phyloP scores from a whole-genome alignment of 2,329 filamentous ascomycete species.

The Paramyrothecium sp. region DNA sequence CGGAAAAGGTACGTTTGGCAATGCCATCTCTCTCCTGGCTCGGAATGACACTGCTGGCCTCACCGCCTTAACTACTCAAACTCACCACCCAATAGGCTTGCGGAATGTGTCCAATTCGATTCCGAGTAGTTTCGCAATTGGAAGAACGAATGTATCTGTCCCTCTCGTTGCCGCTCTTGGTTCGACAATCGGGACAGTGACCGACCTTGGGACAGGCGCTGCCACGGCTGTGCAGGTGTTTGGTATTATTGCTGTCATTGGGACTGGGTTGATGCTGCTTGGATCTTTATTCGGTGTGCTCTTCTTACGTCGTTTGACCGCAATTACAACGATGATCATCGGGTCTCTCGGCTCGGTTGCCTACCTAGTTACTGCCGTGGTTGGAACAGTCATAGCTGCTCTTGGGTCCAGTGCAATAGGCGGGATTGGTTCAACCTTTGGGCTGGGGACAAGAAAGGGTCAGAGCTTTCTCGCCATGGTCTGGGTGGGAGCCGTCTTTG shows the following conservation, averaged over 20 bases:
- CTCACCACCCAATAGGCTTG: not conserved
- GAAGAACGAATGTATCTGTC: not conserved
- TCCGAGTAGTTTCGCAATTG: not conserved
- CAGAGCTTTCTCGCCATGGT: not conserved
- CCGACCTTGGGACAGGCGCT: not conserved
- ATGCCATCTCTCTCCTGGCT: not conserved
- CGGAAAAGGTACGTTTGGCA: not conserved
- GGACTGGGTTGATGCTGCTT: not conserved
- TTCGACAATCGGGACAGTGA: not conserved
- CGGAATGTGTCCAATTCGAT: not conserved
- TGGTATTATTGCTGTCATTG: not conserved
- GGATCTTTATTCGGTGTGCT: not conserved
- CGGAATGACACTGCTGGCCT: too few species aligned
- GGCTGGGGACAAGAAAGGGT: not conserved
- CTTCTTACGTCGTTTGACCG: not conserved
- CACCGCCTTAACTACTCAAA: not conserved
- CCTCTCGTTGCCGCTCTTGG: not conserved
- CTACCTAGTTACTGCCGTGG: not conserved
- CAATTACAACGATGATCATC: not conserved
- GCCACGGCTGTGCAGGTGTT: not conserved
- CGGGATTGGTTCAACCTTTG: not conserved
- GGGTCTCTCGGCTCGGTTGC: not conserved
- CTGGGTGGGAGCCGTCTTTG: not conserved
- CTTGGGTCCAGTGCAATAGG: not conserved
- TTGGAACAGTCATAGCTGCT: not conserved